Base-by-base conservation (phyloP, 306 rosid species). In the Cucumis hystrix region DNA sequence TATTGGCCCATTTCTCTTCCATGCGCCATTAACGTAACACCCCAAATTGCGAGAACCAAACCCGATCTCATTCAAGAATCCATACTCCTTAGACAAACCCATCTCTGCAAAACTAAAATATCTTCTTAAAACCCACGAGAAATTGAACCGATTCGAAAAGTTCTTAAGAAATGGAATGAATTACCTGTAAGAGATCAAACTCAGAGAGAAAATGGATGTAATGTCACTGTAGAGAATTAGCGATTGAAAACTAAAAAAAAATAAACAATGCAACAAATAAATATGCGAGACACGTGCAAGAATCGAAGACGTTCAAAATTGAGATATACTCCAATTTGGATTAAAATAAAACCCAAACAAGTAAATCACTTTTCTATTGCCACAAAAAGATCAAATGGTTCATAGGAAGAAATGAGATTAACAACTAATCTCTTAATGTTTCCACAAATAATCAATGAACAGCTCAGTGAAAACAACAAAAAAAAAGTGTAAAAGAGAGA, bases 21-120 rank as follows among this genome's bases (percentile, higher is more conserved):
- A 88, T 51, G 83, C 77, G 20, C 98, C 98, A 88, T 88, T 87
- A 33, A 93, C 79, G 81, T 79, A 91, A 74, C 81, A 82, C 30
- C 98, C 98, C 33, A 83, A 78, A 77, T 93, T 93, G 8, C 60
- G 80, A 21, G 91, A 62, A 70, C 85, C 85, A 81, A 93, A 75
- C 45, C 93, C 98, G 68, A 91, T 87, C 79, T 88, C 86, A 30
- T 81, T 86, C n/a, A 93, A 35, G 79, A 93, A 93, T 28, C 78
- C 91, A 61, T 84, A 78, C 21, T 80, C 90, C 56, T 80, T 76
- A 2, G 78, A 82, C 37, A 87, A 85, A 74, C 94, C 92, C 97
- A 92, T 92, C 82, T 80, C 78, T 25, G 63, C 75, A 75, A 7
- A 60, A 43, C 23, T 20, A 76, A 76, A 21, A 76, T 39, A 58